Base-by-base conservation (phyloP, 768 basidiomycete genomes). In the Agaricus sinodeliciosus region DNA sequence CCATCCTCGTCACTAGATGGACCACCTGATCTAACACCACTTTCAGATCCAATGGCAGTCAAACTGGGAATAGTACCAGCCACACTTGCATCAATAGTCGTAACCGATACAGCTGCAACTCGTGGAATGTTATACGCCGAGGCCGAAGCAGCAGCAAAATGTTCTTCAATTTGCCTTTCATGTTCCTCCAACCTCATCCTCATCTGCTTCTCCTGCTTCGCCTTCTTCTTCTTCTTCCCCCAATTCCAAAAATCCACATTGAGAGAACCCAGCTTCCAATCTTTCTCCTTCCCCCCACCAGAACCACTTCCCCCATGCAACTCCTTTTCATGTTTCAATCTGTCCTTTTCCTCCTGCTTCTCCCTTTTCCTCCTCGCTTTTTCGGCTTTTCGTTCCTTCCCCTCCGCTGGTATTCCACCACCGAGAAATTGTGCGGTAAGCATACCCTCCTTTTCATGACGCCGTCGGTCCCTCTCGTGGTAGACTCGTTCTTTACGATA, bases 271-370 rank as follows among this genome's bases (percentile, higher is more conserved):
- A 55, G 19, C 31, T 43, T 43, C 54, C 44, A 51, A 39, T 35
- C 52, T 19, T 34, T 49, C 19, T 52, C 46, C 39, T 40, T 5
- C 58, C 43, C 49, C 42, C 56, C 58, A 48, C 43, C 56, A 34
- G 31, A 55, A 56, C 48, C 61, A 37, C 43, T 22, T 3, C 22
- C 58, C 55, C 51, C 55, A 57, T 64, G 51, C 51, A 11, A 27
- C 26, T 43, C 48, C n/a, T 51, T 36, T 16, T 28, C 57, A 56
- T 60, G 27, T 3, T 37, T 50, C 5, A n/a, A 25, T 13, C 42
- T 53, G 13, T 48, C 59, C 9, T 40, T n/a, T 39, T 52, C 19
- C 11, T 57, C 36, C 72, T 79, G 81, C 39, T 47, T 58, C 43
- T 55, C 55, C 40, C 43, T 27, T 28, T 25, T 57, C 54, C 54